Evolutionary conservation across 2,329 filamentous ascomycete genomes (phyloP).

Genomic region (Ophiostoma montium): DNA sequence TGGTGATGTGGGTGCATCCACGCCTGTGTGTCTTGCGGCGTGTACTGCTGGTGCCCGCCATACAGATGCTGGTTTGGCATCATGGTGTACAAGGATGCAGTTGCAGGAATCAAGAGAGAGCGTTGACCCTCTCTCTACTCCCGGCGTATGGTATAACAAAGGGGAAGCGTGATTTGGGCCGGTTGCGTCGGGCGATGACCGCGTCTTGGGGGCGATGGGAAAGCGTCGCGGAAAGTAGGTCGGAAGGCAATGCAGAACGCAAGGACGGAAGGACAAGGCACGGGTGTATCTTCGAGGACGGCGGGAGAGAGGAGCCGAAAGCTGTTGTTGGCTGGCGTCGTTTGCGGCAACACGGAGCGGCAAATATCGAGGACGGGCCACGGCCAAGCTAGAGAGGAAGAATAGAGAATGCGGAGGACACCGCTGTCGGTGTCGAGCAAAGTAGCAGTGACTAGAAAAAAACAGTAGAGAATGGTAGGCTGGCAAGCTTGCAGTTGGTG

Average conservation of each 20-base stretch:
- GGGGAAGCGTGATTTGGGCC: background rate
- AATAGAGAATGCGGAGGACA: background rate
- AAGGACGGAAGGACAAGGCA: no score
- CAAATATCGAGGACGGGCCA: no score
- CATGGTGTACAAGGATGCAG: conserved; percentile 25
- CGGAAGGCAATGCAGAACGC: background rate
- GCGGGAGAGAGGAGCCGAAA: no score
- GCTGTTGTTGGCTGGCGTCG: no score
- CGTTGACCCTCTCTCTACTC: background rate
- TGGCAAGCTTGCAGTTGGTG: background rate
- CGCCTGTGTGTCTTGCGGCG: conserved; percentile 42
- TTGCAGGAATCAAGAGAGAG: background rate
- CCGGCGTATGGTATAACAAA: background rate
- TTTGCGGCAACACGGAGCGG: no score
- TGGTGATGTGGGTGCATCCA: conserved; percentile 61
- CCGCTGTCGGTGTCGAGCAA: background rate
- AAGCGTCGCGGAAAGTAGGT: background rate
- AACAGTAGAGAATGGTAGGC: background rate
- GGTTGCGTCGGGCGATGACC: background rate
- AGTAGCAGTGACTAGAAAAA: background rate
- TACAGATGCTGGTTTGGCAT: conserved; percentile 51
- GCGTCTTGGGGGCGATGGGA: background rate
- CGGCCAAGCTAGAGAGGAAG: no score
- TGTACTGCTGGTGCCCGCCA: conserved; percentile 52
- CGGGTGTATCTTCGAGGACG: no score